These are phyloP conservation scores for Byssothecium circinans DNA, from an alignment of 2,329 filamentous ascomycete genomes.

Conservation along the genomic window DNA sequence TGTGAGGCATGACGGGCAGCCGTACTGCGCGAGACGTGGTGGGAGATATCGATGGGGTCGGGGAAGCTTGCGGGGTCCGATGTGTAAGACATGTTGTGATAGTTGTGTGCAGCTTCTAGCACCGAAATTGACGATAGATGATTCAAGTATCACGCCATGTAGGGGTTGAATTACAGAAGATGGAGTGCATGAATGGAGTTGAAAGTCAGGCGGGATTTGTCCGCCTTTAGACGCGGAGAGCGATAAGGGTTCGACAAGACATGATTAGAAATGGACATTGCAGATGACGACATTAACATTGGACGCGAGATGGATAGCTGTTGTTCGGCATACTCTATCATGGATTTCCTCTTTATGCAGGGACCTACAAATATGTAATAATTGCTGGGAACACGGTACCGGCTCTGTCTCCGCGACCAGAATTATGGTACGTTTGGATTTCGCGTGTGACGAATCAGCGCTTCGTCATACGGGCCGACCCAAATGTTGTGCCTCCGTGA, in stretches of 20 bases:
- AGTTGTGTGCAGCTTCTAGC: background rate
- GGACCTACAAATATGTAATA: too few species aligned
- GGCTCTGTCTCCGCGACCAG: too few species aligned
- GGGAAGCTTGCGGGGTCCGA: constrained; percentile 37
- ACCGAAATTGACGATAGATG: background rate
- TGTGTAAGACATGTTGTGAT: constrained; percentile 23
- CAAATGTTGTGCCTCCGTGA: too few species aligned
- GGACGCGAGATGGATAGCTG: too few species aligned
- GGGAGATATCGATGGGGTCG: constrained; percentile 72
- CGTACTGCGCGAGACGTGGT: constrained; percentile 74
- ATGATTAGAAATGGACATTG: constrained; percentile 28
- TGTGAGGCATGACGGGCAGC: constrained; percentile 64
- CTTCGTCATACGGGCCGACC: too few species aligned
- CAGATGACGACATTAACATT: too few species aligned
- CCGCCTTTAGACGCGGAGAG: background rate
- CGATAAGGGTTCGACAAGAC: constrained; percentile 19
- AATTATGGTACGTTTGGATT: too few species aligned
- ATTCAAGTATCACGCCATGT: background rate
- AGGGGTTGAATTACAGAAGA: background rate
- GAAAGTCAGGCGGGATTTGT: background rate
- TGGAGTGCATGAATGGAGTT: too few species aligned
- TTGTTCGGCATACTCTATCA: too few species aligned
- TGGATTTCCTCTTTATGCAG: too few species aligned
- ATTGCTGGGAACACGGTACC: too few species aligned
- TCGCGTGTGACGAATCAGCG: too few species aligned